These are phyloP conservation scores for Ehretia macrophylla DNA, from an alignment of 257 asterid species.

Conservation along the genomic window DNA sequence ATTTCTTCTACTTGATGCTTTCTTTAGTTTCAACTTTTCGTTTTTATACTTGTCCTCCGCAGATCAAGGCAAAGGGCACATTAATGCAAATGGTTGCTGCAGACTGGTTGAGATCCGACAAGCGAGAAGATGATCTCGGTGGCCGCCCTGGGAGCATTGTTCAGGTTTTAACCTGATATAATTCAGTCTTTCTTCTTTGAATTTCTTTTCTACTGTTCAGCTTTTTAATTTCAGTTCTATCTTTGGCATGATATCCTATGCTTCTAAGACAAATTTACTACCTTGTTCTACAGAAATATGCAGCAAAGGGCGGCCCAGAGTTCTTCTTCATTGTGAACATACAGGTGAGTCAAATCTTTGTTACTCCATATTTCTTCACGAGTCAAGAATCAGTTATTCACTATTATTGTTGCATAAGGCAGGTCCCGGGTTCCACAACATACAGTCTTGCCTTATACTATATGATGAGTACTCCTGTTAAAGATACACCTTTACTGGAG, in stretches of 20 bases:
- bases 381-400: neutral
- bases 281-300: slow-evolving; percentile 53
- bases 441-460: slow-evolving; percentile 82
- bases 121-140: slow-evolving; percentile 96
- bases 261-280: slow-evolving; percentile 12
- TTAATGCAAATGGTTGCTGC: slow-evolving; percentile 99
- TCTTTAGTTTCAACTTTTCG: no score
- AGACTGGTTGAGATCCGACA: slow-evolving; percentile 96
- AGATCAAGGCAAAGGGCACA: slow-evolving; percentile 87
- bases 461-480: slow-evolving; percentile 83
- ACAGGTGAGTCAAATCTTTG: slow-evolving; percentile 50
- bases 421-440: slow-evolving; percentile 96
- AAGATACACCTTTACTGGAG: slow-evolving; percentile 86
- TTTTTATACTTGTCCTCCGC: slow-evolving; percentile 17
- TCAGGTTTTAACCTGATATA: slow-evolving; percentile 50
- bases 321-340: slow-evolving; percentile 89
- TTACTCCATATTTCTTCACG: slow-evolving; percentile 10
- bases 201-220: neutral
- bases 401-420: slow-evolving; percentile 1
- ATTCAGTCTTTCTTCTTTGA: slow-evolving; percentile 4
- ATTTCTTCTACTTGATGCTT: neutral
- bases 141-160: slow-evolving; percentile 88
- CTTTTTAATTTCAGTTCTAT: slow-evolving; percentile 8
- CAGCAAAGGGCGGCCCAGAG: slow-evolving; percentile 88
- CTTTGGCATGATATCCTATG: slow-evolving; percentile 13